Percentiles rank a stretch among this genome's conserved stretches.
These are phyloP conservation scores for Hypoxylon sp. DNA, from an alignment of 2,329 filamentous ascomycete genomes.

Conservation along the genomic window DNA sequence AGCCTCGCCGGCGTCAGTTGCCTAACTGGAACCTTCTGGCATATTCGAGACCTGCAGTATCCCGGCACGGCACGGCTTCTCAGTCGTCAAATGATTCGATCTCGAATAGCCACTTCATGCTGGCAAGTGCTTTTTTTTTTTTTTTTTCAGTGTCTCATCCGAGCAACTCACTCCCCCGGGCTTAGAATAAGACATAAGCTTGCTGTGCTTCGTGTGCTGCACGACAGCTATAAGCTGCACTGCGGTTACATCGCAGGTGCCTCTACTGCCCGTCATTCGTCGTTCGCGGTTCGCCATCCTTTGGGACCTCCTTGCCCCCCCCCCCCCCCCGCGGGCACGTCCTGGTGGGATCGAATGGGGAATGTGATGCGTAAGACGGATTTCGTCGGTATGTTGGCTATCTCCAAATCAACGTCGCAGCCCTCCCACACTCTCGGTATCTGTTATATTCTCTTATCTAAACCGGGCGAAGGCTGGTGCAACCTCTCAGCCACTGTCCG, in stretches of 20 bases:
- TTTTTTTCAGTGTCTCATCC: too few species aligned
- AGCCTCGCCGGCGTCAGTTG: background rate
- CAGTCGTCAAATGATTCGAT: slow-evolving; percentile 7
- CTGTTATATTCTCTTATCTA: slow-evolving; percentile 17
- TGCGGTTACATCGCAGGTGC: slow-evolving; percentile 28
- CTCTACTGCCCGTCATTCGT: slow-evolving; percentile 24
- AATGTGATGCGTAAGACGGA: slow-evolving; percentile 27
- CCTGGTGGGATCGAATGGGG: too few species aligned
- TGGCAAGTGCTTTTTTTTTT: slow-evolving; percentile 4
- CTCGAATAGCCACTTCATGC: slow-evolving; percentile 12
- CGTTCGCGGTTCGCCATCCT: slow-evolving; percentile 13
- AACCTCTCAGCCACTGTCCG: too few species aligned
- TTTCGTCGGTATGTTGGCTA: slow-evolving; percentile 11
- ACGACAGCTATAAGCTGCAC: slow-evolving; percentile 26
- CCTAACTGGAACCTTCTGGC: slow-evolving; percentile 7
- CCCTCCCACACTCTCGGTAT: slow-evolving; percentile 20
- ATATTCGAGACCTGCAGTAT: slow-evolving; percentile 13
- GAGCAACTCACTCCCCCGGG: slow-evolving; percentile 15
- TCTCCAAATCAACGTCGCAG: slow-evolving; percentile 16
- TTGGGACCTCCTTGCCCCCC: slow-evolving; percentile 19
- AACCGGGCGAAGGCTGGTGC: slow-evolving; percentile 3
- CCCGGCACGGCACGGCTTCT: slow-evolving; percentile 2
- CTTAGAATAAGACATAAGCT: slow-evolving; percentile 12
- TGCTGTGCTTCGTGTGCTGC: slow-evolving; percentile 25
- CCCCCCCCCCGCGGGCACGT: too few species aligned